Percentiles rank a stretch among this genome's conserved stretches.
phyloP scores from a whole-genome alignment of 176 grass and related monocot species.

The Pontederia crassipes region DNA sequence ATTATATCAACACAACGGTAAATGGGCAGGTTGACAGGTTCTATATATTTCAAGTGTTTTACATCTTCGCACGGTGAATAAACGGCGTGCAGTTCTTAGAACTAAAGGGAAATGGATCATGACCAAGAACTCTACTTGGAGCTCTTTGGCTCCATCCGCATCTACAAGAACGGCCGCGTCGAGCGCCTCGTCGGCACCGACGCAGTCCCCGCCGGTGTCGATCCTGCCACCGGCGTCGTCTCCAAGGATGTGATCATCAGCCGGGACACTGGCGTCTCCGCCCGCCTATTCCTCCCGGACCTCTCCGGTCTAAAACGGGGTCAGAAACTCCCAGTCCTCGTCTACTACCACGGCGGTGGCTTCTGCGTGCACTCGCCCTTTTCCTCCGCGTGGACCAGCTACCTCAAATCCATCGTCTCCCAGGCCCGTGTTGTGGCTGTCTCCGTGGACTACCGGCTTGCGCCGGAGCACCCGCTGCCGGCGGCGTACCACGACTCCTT shows the following conservation, averaged over 20 bases:
- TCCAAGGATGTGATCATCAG: constrained; percentile 59
- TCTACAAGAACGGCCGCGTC: constrained; percentile 24
- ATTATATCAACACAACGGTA: too few relatives aligned
- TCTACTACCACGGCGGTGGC: constrained; percentile 54
- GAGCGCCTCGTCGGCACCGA: constrained; percentile 35
- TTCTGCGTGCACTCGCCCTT: constrained; percentile 35
- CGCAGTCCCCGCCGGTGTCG: constrained; percentile 18
- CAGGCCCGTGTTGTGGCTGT: constrained; percentile 26
- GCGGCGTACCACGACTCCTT: constrained; percentile 44
- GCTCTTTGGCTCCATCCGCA: constrained; percentile 11
- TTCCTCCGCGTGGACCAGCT: constrained; percentile 10
- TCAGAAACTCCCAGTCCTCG: constrained; percentile 31
- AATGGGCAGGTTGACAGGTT: too few relatives aligned
- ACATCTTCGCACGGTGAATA: too few relatives aligned
- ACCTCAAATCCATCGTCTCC: constrained; percentile 29
- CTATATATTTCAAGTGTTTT: too few relatives aligned
- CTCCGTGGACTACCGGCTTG: constrained; percentile 53
- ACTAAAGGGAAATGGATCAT: not conserved
- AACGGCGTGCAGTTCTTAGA: too few relatives aligned
- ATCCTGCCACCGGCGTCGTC: constrained; percentile 28
- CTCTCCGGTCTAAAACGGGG: not conserved
- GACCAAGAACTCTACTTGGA: constrained; percentile 27
- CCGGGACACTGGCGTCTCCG: constrained; percentile 25
- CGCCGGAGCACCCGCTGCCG: constrained; percentile 40
- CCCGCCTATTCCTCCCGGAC: constrained; percentile 40